phyloP scores from a whole-genome alignment of 768 basidiomycete genomes.

The Trametes elegans region DNA sequence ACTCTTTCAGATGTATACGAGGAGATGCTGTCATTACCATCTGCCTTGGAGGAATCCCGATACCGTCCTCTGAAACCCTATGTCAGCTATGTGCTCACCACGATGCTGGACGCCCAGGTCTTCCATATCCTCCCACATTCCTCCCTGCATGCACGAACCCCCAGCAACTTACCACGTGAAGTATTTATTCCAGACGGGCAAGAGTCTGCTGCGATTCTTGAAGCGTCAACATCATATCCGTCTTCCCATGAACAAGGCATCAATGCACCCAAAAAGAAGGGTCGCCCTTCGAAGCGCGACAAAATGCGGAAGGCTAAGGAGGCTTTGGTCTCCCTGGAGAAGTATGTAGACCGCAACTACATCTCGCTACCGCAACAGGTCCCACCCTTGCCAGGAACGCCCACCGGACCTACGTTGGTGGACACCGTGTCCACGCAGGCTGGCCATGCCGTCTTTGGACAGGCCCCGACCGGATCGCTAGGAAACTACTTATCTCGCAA shows the following conservation, averaged over 20 bases:
- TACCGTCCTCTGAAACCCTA: slow-evolving; percentile 49
- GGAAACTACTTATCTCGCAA: slow-evolving; percentile 46
- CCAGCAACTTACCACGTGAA: slow-evolving; percentile 68
- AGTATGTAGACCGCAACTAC: slow-evolving; percentile 44
- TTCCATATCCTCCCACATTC: slow-evolving; percentile 65
- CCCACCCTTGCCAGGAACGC: not conserved
- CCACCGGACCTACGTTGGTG: not conserved
- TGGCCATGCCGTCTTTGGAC: slow-evolving; percentile 9
- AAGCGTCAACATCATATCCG: not conserved
- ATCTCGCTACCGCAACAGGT: slow-evolving; percentile 17
- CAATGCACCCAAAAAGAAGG: slow-evolving; percentile 47
- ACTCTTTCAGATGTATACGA: slow-evolving; percentile 51
- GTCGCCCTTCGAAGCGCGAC: slow-evolving; percentile 63
- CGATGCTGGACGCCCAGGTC: slow-evolving; percentile 44
- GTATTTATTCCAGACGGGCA: slow-evolving; percentile 45
- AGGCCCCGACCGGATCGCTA: slow-evolving; percentile 33
- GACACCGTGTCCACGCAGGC: not conserved
- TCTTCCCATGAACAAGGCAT: not conserved
- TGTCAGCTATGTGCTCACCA: slow-evolving; percentile 47
- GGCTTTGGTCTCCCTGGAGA: slow-evolving; percentile 47
- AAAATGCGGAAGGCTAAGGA: slow-evolving; percentile 52
- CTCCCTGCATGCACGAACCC: slow-evolving; percentile 49
- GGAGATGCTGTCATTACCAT: slow-evolving; percentile 48
- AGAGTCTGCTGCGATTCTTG: slow-evolving; percentile 23
- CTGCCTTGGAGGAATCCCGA: slow-evolving; percentile 38